Base-by-base conservation (phyloP, 2,329 filamentous ascomycete species). In the Colletotrichum sp. region DNA sequence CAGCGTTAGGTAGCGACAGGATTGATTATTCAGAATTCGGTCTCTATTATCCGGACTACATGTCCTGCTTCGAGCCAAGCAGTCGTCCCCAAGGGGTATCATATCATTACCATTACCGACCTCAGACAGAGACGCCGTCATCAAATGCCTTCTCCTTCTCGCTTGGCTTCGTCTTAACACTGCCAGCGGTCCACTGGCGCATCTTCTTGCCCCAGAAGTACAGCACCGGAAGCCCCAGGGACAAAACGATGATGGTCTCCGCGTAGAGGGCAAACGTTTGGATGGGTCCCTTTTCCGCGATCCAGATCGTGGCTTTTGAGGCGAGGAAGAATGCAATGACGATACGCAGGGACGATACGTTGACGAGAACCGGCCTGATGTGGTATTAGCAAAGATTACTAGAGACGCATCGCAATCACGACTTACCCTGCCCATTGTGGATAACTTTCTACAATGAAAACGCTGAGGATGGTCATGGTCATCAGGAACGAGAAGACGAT, bases 391-490 rank as follows among this genome's bases (percentile, higher is more conserved):
- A 36, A 13, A 2, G 5, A 18, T 6, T 6, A 6, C 8, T 16
- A 8, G 21, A n/a, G 1, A 4, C 18, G 15, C 3, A 18, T 2
- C 4, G 11, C 4, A 0, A 3, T 13, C 1, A 11, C 2, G 1
- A 69, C 59, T 15, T 24, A 74, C 72, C 70, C 72, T 64, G 72
- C 72, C 72, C 72, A 74, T 8, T 72, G 69, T 3, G 82, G 82
- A 59, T 80, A 82, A 59, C 79, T 82, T 76, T 83, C 81, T 6
- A 83, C 76, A 3, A 82, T 75, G 57, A 78, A 82, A 11, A 82
- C 82, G 73, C 79, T 80, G 63, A 79, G 72, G 31, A 78, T 78
- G 5, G 80, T 78, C 72, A 79, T 77, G 8, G 76, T 75, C 18
- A 78, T 77, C 8, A 82, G 71, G 67, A 78, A 78, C 5, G 76